Evolutionary conservation across 177 flowering plant species (phyloP), one percentile per base, ranked within the genome.

Genomic region (Tripterygium wilfordii): DNA sequence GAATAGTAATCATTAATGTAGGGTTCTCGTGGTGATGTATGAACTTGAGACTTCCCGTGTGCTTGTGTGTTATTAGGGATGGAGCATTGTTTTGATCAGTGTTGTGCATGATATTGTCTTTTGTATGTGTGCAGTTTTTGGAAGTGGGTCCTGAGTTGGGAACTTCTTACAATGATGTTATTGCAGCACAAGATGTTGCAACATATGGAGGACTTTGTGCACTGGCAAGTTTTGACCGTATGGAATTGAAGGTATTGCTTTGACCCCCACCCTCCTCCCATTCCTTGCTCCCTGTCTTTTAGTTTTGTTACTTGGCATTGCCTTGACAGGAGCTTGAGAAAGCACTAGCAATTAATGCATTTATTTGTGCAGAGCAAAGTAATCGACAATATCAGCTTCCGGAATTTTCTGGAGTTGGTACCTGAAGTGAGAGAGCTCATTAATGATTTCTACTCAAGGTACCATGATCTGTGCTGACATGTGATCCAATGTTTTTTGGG

Each of bases 171-270:
- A 67, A 77, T 37, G 95, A 87, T 58, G 95, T 94, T 27, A 87
- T 94, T 71, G 95, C 99, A 39, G 74, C 92, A 13, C 99, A 89
- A 76, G 99, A 94, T 72, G 87, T 94, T 66, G 99, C 97, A 49
- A 94, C 96, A 10, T 94, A 94, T 68, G 99, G 99, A 21, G 97
- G 97, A 22, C 86, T 94, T 48, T 94, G 97, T 71, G 99, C 99
- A 16, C 96, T 89, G 65, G 99, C 97, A 46, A 89, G 75, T 66
- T 94, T 89, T 67, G 97, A 94, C 66, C 75, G 97, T 48, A 44
- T 84, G 20, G 99, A 94, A 54, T 68, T 94, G 54, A 91, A 91
- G 96, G 98, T 62, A 85, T 52, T 42, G 19, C 25, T 3, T 19
- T 21, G n/a, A 36, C 3, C 3, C n/a, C 2, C 51, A 51, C 21